These are phyloP conservation scores for Ustilago lituana DNA, from an alignment of 1,284 basidiomycete genomes.

Conservation along the genomic window DNA sequence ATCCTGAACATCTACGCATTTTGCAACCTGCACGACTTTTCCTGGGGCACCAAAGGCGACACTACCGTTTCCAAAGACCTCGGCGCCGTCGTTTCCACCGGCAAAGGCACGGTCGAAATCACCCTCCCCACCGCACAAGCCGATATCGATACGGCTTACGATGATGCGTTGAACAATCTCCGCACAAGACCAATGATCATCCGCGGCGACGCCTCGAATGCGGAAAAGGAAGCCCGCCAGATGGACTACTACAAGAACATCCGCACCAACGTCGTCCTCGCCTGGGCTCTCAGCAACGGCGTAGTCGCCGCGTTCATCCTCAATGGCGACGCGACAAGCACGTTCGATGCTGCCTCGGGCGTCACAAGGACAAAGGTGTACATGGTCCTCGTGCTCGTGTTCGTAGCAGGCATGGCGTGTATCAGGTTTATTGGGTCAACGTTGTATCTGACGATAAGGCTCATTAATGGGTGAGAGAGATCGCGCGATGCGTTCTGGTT, in stretches of 20 bases:
- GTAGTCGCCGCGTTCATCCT: conserved; percentile 63
- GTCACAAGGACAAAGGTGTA: conserved; percentile 60
- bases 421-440: conserved; percentile 61
- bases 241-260: conserved; percentile 74
- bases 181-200: conserved; percentile 72
- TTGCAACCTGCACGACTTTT: conserved; percentile 59
- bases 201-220: conserved; percentile 59
- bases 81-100: conserved; percentile 62
- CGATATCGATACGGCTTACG: conserved; percentile 87
- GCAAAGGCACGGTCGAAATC: conserved; percentile 77
- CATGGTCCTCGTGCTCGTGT: conserved; percentile 63
- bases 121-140: conserved; percentile 85
- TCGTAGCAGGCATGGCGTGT: conserved; percentile 61
- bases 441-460: conserved; percentile 55
- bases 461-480: conserved; percentile 38
- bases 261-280: conserved; percentile 86
- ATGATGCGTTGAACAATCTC: conserved; percentile 85
- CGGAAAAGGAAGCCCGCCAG: conserved; percentile 61
- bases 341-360: conserved; percentile 46
- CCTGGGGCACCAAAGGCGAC: conserved; percentile 69
- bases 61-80: conserved; percentile 56
- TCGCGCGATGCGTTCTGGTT: too few relatives aligned
- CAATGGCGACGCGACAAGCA: conserved; percentile 42
- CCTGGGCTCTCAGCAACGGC: conserved; percentile 82
- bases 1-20: conserved; percentile 72